These are phyloP conservation scores for Coemansia sp. DNA, from an alignment of 192 early-diverging fungal species.

Conservation along the genomic window DNA sequence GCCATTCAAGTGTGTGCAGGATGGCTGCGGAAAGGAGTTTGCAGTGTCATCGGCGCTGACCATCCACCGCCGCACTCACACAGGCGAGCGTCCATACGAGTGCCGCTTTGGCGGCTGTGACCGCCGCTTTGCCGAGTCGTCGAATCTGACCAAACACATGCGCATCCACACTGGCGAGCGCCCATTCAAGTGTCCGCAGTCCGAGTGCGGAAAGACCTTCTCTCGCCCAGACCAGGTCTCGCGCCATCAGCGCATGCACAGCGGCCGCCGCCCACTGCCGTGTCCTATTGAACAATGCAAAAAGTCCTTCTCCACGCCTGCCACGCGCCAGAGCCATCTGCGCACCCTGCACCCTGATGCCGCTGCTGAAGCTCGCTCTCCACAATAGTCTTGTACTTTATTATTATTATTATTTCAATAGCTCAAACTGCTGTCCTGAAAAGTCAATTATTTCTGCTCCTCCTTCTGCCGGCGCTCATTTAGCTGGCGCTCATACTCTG, in stretches of 20 bases:
- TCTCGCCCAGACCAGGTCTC: constrained; percentile 69
- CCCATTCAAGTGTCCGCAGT: constrained; percentile 64
- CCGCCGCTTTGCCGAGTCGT: constrained; percentile 52
- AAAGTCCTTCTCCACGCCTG: constrained; percentile 35
- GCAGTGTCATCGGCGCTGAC: constrained; percentile 67
- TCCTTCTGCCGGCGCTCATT: not conserved
- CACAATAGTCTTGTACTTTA: constrained; percentile 1
- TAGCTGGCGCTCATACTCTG: constrained; percentile 28
- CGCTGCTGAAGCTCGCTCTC: constrained; percentile 7
- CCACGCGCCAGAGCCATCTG: constrained; percentile 39
- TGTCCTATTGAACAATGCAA: constrained; percentile 36
- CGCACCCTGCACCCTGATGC: constrained; percentile 27
- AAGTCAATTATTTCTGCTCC: not conserved
- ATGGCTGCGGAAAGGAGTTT: constrained; percentile 64
- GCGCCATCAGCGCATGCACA: constrained; percentile 59
- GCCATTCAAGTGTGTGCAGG: constrained; percentile 65
- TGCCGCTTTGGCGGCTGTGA: constrained; percentile 54
- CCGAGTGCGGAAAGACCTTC: constrained; percentile 70
- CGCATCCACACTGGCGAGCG: constrained; percentile 76
- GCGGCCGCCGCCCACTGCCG: constrained; percentile 28
- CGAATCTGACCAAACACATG: constrained; percentile 70
- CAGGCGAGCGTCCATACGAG: constrained; percentile 69
- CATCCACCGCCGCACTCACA: constrained; percentile 67
- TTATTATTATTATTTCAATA: not conserved
- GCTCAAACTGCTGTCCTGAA: not conserved